Percentiles rank a stretch among this genome's conserved stretches.
Evolutionary conservation across 2,329 filamentous ascomycete species (phyloP).

Genomic region (Fusarium falciforme): DNA sequence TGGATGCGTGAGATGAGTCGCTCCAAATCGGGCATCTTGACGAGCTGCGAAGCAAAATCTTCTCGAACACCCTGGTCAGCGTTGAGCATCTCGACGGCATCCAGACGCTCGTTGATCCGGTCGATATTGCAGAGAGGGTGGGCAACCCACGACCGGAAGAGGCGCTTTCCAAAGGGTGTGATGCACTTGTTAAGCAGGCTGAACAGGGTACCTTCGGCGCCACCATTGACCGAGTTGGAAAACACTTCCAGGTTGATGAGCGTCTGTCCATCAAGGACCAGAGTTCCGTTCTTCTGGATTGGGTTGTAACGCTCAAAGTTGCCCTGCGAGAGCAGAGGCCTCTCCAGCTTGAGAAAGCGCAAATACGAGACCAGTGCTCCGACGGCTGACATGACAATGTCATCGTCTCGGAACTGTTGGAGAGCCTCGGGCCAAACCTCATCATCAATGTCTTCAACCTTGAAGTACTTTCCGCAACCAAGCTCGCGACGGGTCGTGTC

Average conservation of each 20-base stretch:
- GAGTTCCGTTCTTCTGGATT: conserved; percentile 87
- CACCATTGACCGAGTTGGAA: conserved; percentile 89
- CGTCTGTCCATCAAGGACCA: conserved; percentile 95
- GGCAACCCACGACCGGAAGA: conserved; percentile 97
- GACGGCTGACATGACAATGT: conserved; percentile 88
- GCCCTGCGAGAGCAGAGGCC: conserved; percentile 85
- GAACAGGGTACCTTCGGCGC: conserved; percentile 88
- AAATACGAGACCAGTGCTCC: conserved; percentile 92
- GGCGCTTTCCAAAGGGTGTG: conserved; percentile 95
- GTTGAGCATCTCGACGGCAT: conserved; percentile 94
- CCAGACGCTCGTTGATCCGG: conserved; percentile 92
- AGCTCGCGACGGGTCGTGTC: conserved; percentile 86
- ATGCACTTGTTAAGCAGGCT: conserved; percentile 91
- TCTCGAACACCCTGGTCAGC: conserved; percentile 84
- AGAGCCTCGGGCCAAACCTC: conserved; percentile 82
- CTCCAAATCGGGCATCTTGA: conserved; percentile 93
- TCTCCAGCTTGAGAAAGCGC: conserved; percentile 86
- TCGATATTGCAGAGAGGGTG: conserved; percentile 88
- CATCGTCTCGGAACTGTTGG: conserved; percentile 78
- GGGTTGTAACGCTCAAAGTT: conserved; percentile 94
- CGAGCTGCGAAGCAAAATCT: conserved; percentile 87
- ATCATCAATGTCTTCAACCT: conserved; percentile 65
- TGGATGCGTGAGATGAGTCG: conserved; percentile 94
- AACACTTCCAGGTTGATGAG: conserved; percentile 99
- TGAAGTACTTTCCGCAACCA: conserved; percentile 82